Conservation (phyloP, 768 basidiomycete species). For the Scleroderma citrinum region DNA sequence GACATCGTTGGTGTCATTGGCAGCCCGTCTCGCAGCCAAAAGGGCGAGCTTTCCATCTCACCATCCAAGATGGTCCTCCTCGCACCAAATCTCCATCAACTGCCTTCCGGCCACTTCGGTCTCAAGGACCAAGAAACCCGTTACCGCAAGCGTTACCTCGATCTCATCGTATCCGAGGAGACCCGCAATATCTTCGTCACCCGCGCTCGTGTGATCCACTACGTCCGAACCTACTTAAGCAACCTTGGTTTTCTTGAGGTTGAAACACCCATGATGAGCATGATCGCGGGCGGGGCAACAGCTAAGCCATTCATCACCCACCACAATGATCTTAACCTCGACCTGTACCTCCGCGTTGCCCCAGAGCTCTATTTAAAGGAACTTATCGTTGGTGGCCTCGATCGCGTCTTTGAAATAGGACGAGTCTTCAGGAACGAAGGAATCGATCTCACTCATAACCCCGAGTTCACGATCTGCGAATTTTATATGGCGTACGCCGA, state of each 20-base stretch:
- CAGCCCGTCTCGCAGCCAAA: constrained; percentile 85
- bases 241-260: constrained; percentile 94
- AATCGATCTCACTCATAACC: constrained; percentile 98
- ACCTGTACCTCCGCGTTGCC: constrained; percentile 94
- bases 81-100: constrained; percentile 92
- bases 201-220: constrained; percentile 86
- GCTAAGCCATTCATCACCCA: constrained; percentile 99
- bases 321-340: constrained; percentile 96
- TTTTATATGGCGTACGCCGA: constrained; percentile 99
- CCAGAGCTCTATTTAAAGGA: constrained; percentile 98
- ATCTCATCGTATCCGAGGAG: constrained; percentile 89
- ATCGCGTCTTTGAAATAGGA: constrained; percentile 97
- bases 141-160: constrained; percentile 97
- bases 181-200: constrained; percentile 89
- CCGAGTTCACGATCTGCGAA: constrained; percentile 99
- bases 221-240: constrained; percentile 87
- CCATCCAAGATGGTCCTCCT: constrained; percentile 81
- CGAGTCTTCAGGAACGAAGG: constrained; percentile 98
- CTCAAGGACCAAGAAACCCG: constrained; percentile 97
- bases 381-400: constrained; percentile 93
- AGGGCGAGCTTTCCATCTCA: constrained; percentile 89
- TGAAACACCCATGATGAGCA: constrained; percentile 96
- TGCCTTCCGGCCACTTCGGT: constrained; percentile 89
- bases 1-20: constrained; percentile 95
- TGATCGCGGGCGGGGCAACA: constrained; percentile 95